These are phyloP conservation scores for Rutstroemia sydowiana DNA, from an alignment of 2,329 filamentous ascomycete species.

Conservation along the genomic window DNA sequence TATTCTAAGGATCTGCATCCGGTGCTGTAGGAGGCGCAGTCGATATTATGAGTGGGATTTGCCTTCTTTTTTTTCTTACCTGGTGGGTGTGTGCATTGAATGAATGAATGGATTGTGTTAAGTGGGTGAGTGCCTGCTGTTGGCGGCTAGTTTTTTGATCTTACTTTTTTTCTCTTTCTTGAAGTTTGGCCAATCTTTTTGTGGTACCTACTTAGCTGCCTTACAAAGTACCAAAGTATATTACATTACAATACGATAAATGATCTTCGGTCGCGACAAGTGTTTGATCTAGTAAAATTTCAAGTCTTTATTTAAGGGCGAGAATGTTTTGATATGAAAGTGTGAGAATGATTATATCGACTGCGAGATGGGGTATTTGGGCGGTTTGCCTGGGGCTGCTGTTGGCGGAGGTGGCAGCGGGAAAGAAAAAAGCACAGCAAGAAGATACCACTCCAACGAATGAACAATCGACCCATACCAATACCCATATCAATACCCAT, in stretches of 20 bases:
- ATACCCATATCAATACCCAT: no score
- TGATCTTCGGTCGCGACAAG: background rate
- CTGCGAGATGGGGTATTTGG: background rate
- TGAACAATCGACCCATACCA: no score
- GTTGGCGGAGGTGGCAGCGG: background rate
- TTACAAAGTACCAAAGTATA: no score
- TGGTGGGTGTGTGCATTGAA: background rate
- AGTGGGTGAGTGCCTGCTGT: background rate
- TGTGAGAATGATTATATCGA: conserved; percentile 1
- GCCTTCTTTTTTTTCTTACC: background rate
- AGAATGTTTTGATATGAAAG: background rate
- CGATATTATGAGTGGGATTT: background rate
- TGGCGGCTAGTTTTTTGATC: background rate
- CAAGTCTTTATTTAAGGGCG: background rate
- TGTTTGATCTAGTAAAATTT: background rate
- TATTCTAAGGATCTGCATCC: background rate
- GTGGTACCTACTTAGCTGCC: no score
- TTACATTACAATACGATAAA: background rate
- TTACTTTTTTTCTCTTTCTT: background rate
- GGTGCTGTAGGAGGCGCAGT: background rate
- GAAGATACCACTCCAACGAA: no score
- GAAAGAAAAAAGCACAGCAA: no score
- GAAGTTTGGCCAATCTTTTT: background rate
- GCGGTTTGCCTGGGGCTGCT: background rate
- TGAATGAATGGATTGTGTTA: background rate